Conservation (phyloP, 1,284 basidiomycete genomes). For the Trametes pubescens region DNA sequence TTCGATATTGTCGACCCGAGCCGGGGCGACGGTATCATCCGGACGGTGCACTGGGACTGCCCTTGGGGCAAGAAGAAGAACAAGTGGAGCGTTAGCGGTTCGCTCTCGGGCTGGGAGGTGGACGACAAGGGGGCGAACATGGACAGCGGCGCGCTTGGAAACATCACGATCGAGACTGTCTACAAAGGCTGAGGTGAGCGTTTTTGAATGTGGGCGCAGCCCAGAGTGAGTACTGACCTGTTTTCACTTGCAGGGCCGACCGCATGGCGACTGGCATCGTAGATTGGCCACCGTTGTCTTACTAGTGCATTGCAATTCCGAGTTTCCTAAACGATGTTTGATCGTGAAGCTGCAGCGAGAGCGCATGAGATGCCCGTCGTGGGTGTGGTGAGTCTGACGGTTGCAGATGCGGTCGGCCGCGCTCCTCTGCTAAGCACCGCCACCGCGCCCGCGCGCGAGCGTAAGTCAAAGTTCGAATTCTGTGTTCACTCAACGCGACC, state of each 20-base stretch:
- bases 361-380: too few relatives aligned
- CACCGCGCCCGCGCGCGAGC: too few relatives aligned
- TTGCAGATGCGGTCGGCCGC: too few relatives aligned
- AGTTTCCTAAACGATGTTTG: too few relatives aligned
- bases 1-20: conserved; percentile 10
- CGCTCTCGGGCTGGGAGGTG: neutral
- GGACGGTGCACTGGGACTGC: conserved; percentile 18
- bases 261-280: neutral
- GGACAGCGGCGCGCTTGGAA: conserved; percentile 11
- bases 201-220: neutral
- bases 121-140: conserved; percentile 12
- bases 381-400: too few relatives aligned
- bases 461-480: too few relatives aligned
- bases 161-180: conserved; percentile 6
- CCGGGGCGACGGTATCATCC: neutral
- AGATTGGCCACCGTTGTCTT: too few relatives aligned
- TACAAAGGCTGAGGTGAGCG: neutral
- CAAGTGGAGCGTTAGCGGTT: conserved; percentile 2
- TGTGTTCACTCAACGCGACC: too few relatives aligned
- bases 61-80: conserved; percentile 5
- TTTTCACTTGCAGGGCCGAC: neutral
- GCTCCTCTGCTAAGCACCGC: too few relatives aligned
- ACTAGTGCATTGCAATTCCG: too few relatives aligned
- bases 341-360: too few relatives aligned
- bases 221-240: neutral